phyloP scores from a whole-genome alignment of 2,329 filamentous ascomycete genomes.

The Aspergillus neotritici region DNA sequence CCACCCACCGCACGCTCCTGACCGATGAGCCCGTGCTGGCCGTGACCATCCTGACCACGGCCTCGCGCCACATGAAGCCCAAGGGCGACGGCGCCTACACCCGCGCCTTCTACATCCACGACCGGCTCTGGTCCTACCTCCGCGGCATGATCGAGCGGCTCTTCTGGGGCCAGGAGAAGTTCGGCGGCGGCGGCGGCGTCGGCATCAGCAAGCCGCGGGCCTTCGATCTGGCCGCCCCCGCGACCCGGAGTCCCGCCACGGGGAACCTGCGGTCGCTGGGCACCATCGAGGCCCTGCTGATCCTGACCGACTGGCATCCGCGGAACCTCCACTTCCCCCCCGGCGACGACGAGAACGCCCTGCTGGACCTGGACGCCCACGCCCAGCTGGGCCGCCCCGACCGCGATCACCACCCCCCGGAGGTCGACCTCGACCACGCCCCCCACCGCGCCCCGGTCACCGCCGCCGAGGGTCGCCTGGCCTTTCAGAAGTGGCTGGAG shows the following conservation, averaged over 20 bases:
- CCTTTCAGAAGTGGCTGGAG: slow-evolving; percentile 87
- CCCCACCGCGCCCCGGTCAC: slow-evolving; percentile 46
- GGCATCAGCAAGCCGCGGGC: slow-evolving; percentile 62
- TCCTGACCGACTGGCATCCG: slow-evolving; percentile 96
- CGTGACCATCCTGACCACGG: slow-evolving; percentile 83
- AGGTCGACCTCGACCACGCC: slow-evolving; percentile 37
- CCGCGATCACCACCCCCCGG: slow-evolving; percentile 46
- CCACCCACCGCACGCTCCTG: slow-evolving; percentile 71
- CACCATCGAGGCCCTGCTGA: slow-evolving; percentile 88
- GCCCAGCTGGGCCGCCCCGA: slow-evolving; percentile 32
- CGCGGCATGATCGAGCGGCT: slow-evolving; percentile 92
- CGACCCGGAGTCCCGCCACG: slow-evolving; percentile 51
- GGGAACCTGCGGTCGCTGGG: slow-evolving; percentile 83
- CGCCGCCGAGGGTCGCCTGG: slow-evolving; percentile 72
- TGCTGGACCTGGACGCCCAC: slow-evolving; percentile 66
- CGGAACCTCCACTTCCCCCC: slow-evolving; percentile 87
- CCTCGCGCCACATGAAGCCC: slow-evolving; percentile 78
- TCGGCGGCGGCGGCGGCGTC: slow-evolving; percentile 67
- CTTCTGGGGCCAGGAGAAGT: slow-evolving; percentile 93
- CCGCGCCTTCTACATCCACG: slow-evolving; percentile 84
- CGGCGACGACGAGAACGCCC: slow-evolving; percentile 59
- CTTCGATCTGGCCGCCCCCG: slow-evolving; percentile 57
- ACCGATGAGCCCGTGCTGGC: slow-evolving; percentile 89
- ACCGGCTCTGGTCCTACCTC: slow-evolving; percentile 90
- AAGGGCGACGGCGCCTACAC: slow-evolving; percentile 74